Evolutionary conservation across 73 alveolate species (phyloP).

Genomic region (Uronychia binucleata): DNA sequence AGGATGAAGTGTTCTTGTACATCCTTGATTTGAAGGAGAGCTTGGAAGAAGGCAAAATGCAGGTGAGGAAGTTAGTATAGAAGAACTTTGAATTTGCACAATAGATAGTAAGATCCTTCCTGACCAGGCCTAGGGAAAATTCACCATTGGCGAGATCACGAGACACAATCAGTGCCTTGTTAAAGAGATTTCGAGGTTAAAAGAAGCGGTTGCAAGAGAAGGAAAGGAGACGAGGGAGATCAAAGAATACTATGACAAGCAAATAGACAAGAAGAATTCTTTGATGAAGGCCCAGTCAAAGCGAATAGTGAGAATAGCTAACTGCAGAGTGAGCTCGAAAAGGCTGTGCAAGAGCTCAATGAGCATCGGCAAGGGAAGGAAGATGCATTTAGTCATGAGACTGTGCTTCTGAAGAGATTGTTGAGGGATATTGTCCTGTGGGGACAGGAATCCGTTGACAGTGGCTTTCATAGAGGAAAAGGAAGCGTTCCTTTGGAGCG

Average conservation of each 20-base stretch:
- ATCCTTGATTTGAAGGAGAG: background rate
- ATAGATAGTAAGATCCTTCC: background rate
- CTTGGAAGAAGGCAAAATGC: background rate
- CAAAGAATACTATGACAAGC: background rate
- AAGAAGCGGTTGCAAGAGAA: background rate
- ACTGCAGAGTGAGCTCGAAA: too few species aligned
- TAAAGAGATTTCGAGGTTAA: background rate
- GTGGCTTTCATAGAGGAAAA: background rate
- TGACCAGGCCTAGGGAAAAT: background rate
- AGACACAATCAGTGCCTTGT: background rate
- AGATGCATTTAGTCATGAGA: too few species aligned
- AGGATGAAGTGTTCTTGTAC: background rate
- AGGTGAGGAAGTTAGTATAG: background rate
- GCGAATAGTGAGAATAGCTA: too few species aligned
- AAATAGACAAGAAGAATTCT: background rate
- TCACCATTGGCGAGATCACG: background rate
- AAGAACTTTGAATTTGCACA: background rate
- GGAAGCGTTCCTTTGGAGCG: background rate
- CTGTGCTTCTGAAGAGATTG: background rate
- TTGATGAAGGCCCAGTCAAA: too few species aligned
- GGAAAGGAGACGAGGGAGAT: background rate
- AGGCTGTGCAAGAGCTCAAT: too few species aligned
- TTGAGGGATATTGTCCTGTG: background rate
- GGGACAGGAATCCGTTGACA: background rate
- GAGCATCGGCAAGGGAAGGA: too few species aligned